Evolutionary conservation across 192 early-diverging fungal genomes (phyloP).

Genomic region (Diversispora epigaea): DNA sequence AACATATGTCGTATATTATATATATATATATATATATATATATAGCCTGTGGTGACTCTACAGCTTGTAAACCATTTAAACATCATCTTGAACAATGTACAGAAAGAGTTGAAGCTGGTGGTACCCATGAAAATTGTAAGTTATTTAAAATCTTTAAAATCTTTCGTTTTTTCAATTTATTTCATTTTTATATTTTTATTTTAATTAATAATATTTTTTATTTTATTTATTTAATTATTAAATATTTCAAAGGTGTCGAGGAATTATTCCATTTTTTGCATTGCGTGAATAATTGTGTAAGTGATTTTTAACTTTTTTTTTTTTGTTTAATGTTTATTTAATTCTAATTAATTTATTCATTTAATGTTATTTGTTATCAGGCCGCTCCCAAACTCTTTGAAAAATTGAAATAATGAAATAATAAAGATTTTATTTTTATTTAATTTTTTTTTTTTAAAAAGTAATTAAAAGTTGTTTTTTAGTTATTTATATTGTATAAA

Average conservation of each 20-base stretch:
- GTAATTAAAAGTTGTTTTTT: too few relatives aligned
- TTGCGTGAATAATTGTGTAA: conserved; percentile 79
- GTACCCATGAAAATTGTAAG: conserved; percentile 71
- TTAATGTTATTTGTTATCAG: background rate
- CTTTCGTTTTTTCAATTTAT: background rate
- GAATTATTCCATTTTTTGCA: conserved; percentile 82
- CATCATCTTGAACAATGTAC: conserved; percentile 76
- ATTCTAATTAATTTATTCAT: background rate
- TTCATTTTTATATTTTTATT: background rate
- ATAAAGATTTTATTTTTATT: too few relatives aligned
- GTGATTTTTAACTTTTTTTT: conserved; percentile 40
- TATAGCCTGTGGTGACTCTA: conserved; percentile 61
- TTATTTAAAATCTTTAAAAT: too few relatives aligned
- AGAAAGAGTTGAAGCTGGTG: conserved; percentile 67
- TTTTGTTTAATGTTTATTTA: background rate
- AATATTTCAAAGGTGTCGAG: conserved; percentile 51
- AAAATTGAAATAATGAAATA: conserved; percentile 10
- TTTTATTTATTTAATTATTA: background rate
- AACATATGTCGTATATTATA: too few relatives aligned
- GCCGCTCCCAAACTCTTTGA: conserved; percentile 23
- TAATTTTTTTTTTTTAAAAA: too few relatives aligned
- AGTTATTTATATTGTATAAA: too few relatives aligned
- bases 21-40: too few relatives aligned
- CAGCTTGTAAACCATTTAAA: conserved; percentile 68
- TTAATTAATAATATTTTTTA: background rate